These are phyloP conservation scores for Penicillium coprophilum DNA, from an alignment of 495 filamentous ascomycete species.

Conservation along the genomic window DNA sequence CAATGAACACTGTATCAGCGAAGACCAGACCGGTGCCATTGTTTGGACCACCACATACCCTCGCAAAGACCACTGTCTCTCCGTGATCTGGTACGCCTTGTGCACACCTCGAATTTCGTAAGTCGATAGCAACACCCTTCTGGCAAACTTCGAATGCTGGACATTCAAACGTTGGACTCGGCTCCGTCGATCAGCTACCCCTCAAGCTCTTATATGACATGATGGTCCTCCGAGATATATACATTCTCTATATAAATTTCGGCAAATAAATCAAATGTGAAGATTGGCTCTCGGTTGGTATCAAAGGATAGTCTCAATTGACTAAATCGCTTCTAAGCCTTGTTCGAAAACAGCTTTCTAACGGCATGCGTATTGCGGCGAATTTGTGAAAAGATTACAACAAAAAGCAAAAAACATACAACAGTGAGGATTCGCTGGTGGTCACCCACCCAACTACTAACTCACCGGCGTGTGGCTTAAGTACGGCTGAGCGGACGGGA, in stretches of 20 bases:
- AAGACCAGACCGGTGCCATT: conserved; percentile 21
- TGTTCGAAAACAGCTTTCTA: conserved; percentile 37
- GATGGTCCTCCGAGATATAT: conserved; percentile 39
- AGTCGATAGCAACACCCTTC: conserved; percentile 36
- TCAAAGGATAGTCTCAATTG: conserved; percentile 34
- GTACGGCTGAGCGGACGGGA: too few species aligned
- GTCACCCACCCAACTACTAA: too few species aligned
- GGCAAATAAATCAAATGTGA: conserved; percentile 36
- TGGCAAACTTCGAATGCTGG: conserved; percentile 24
- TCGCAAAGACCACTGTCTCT: conserved; percentile 32
- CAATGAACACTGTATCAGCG: background rate
- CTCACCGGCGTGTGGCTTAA: too few species aligned
- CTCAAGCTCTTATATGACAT: conserved; percentile 38
- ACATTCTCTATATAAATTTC: conserved; percentile 37
- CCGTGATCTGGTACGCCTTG: conserved; percentile 37
- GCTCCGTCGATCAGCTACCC: conserved; percentile 36
- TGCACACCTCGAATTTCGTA: conserved; percentile 16
- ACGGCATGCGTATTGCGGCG: too few species aligned
- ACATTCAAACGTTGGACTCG: conserved; percentile 26
- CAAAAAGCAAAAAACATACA: too few species aligned
- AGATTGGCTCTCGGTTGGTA: conserved; percentile 36
- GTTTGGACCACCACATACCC: conserved; percentile 34
- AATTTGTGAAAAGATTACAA: too few species aligned
- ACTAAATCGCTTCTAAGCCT: conserved; percentile 40
- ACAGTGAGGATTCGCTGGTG: too few species aligned